Evolutionary conservation across 352 stramenopile genomes (phyloP).

Genomic region (Globisporangium echinulatum): DNA sequence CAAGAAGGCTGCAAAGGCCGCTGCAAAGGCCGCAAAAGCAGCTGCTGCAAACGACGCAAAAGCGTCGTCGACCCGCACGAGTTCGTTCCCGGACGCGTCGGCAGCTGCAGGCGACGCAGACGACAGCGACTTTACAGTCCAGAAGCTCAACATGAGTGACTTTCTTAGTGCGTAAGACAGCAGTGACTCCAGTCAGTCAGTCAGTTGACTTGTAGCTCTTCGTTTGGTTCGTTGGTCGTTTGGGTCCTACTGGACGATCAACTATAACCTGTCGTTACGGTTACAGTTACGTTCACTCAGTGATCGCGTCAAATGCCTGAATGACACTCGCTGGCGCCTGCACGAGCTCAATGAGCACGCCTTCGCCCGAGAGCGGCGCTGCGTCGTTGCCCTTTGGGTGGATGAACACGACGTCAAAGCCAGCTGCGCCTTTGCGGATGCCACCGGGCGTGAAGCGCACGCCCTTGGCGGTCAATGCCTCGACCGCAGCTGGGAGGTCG

Average conservation of each 20-base stretch:
- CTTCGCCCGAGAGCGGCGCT: slow-evolving; percentile 87
- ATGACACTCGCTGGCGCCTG: slow-evolving; percentile 93
- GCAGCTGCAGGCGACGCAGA: slow-evolving; percentile 7
- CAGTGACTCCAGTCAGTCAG: too few species aligned
- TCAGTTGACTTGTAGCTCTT: too few species aligned
- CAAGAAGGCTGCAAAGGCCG: slow-evolving; percentile 12
- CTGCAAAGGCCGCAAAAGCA: slow-evolving; percentile 5
- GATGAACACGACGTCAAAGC: slow-evolving; percentile 97
- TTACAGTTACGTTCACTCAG: slow-evolving; percentile 14
- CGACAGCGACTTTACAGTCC: slow-evolving; percentile 53
- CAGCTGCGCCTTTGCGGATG: slow-evolving; percentile 95
- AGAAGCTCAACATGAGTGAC: slow-evolving; percentile 70
- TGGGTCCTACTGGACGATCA: too few species aligned
- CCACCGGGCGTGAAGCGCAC: slow-evolving; percentile 96
- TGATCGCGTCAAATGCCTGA: slow-evolving; percentile 52
- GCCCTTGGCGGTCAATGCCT: slow-evolving; percentile 88
- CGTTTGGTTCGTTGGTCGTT: too few species aligned
- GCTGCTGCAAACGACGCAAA: slow-evolving; percentile 24
- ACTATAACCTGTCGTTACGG: slow-evolving; percentile 4
- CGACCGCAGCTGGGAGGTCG: slow-evolving; percentile 88
- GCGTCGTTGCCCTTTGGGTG: slow-evolving; percentile 96
- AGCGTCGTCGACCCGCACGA: slow-evolving; percentile 27
- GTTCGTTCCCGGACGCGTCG: slow-evolving; percentile 27
- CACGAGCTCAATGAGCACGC: slow-evolving; percentile 96
- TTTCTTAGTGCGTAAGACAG: slow-evolving; percentile 36